These are phyloP conservation scores for Phytopythium boreale DNA, from an alignment of 352 stramenopile genomes.

Conservation along the genomic window DNA sequence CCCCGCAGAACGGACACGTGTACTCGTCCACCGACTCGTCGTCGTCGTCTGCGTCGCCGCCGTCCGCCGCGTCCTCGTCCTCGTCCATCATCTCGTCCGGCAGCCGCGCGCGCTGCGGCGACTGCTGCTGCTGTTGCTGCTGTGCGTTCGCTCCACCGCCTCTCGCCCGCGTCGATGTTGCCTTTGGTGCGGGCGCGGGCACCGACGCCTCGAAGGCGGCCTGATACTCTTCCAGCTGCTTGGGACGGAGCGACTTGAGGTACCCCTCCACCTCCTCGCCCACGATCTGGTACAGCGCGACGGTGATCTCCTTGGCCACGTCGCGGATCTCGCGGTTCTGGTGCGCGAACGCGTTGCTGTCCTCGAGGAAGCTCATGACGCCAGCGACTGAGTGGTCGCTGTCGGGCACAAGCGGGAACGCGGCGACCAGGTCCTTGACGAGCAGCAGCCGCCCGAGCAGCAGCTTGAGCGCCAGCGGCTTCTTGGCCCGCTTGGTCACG, in stretches of 20 bases:
- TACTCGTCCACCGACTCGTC: conserved; percentile 78
- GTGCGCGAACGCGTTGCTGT: conserved; percentile 84
- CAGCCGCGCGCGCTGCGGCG: conserved; percentile 8
- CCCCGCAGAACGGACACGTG: conserved; percentile 91
- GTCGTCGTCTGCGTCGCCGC: conserved; percentile 47
- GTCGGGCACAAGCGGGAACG: conserved; percentile 49
- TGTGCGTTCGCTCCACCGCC: neutral
- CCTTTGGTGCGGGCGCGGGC: conserved; percentile 26
- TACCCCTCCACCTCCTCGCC: conserved; percentile 64
- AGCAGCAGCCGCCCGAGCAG: conserved; percentile 59
- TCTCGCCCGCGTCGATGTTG: conserved; percentile 1
- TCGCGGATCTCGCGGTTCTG: conserved; percentile 88
- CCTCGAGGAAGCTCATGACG: conserved; percentile 81
- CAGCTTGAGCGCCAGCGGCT: conserved; percentile 68
- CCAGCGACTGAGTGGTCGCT: conserved; percentile 50
- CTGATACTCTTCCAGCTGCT: conserved; percentile 91
- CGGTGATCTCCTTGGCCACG: conserved; percentile 82
- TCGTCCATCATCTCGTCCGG: conserved; percentile 24
- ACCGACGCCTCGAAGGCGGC: conserved; percentile 75
- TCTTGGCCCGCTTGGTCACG: conserved; percentile 70
- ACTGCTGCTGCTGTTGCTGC: conserved; percentile 8
- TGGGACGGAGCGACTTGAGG: conserved; percentile 81
- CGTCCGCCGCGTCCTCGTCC: conserved; percentile 24
- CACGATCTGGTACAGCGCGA: conserved; percentile 65
- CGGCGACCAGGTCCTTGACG: conserved; percentile 52